Evolutionary conservation across 306 rosid genomes (phyloP).

Genomic region (Glycine latifolia): DNA sequence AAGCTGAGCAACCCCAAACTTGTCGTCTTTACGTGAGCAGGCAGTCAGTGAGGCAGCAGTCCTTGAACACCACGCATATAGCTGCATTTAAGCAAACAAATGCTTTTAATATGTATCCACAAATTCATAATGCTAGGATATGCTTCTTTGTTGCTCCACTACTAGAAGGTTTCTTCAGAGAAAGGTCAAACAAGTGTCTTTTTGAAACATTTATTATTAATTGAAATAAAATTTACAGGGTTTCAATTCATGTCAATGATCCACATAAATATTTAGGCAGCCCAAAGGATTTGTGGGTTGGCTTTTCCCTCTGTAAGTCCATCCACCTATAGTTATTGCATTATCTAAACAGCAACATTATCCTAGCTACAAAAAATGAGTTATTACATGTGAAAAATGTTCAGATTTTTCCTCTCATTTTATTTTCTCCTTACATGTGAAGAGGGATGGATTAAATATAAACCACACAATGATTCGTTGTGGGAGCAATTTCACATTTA

Average conservation of each 20-base stretch:
- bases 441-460: slow-evolving; percentile 2
- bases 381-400: background rate
- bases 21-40: slow-evolving; percentile 73
- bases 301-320: background rate
- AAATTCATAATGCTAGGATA: slow-evolving; percentile 21
- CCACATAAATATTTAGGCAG: background rate
- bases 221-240: slow-evolving; percentile 3
- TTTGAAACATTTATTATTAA: background rate
- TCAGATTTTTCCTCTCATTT: background rate
- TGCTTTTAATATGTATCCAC: slow-evolving; percentile 24
- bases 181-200: slow-evolving; percentile 4
- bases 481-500: background rate
- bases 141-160: slow-evolving; percentile 5
- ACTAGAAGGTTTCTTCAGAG: slow-evolving; percentile 4
- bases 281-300: slow-evolving; percentile 15
- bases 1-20: slow-evolving; percentile 89
- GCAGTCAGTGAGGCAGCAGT: slow-evolving; percentile 78
- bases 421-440: slow-evolving; percentile 16
- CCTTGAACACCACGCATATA: slow-evolving; percentile 85
- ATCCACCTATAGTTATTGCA: slow-evolving; percentile 16
- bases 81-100: slow-evolving; percentile 57
- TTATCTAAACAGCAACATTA: background rate
- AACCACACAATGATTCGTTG: background rate
- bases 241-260: slow-evolving; percentile 6
- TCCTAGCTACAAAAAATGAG: background rate